Percentiles rank a stretch among this genome's conserved stretches.
These are phyloP conservation scores for Geotrichum ghanense DNA, from an alignment of 805 yeast species.

Conservation along the genomic window DNA sequence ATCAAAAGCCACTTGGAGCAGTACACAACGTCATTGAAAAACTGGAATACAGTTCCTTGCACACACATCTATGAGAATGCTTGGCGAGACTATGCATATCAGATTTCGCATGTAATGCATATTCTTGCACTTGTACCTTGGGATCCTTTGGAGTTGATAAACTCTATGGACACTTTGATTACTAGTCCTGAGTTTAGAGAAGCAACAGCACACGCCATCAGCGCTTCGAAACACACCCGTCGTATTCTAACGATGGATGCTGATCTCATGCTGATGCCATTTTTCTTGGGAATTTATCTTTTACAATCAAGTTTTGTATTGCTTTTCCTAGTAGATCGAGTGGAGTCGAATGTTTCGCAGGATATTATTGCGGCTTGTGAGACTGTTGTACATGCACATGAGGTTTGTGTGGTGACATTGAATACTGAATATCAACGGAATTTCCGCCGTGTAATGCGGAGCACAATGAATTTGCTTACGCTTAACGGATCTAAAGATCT, in stretches of 20 bases:
- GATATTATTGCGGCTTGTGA: constrained; percentile 21
- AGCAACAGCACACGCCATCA: constrained; percentile 19
- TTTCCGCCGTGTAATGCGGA: constrained; percentile 22
- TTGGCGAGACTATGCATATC: constrained; percentile 17
- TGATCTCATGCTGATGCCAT: constrained; percentile 21
- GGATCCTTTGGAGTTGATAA: constrained; percentile 22
- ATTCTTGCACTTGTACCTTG: constrained; percentile 19
- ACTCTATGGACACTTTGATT: constrained; percentile 12
- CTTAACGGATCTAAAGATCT: background rate
- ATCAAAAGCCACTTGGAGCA: constrained; percentile 11
- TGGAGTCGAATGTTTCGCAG: constrained; percentile 17
- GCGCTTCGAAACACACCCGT: constrained; percentile 17
- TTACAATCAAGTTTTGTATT: constrained; percentile 21
- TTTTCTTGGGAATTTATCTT: constrained; percentile 22
- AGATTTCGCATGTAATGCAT: constrained; percentile 19
- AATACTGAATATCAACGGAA: constrained; percentile 23
- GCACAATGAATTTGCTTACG: constrained; percentile 14
- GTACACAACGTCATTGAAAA: constrained; percentile 12
- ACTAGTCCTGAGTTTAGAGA: constrained; percentile 16
- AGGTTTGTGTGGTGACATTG: constrained; percentile 22
- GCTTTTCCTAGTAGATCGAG: constrained; percentile 16
- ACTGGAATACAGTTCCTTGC: constrained; percentile 8
- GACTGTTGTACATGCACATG: constrained; percentile 22
- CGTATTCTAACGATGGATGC: constrained; percentile 21
- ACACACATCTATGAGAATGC: constrained; percentile 10